Evolutionary conservation across 352 stramenopile species (phyloP), one percentile per base, ranked within the genome.

Genomic region (Phytophthora boehmeriae): DNA sequence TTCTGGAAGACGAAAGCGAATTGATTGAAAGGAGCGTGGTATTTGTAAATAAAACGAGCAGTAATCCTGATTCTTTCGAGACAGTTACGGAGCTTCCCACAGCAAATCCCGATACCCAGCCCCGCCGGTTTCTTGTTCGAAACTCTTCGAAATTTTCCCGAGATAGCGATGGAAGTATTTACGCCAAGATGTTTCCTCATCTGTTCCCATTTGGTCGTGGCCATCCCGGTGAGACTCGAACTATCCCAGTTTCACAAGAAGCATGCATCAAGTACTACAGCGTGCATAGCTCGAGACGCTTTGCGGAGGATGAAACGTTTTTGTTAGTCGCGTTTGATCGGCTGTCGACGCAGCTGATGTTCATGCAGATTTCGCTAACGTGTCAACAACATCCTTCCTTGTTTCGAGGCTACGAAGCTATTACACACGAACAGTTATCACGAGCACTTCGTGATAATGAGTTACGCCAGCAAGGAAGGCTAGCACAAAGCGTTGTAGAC

Each of bases 121-220:
- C 35, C 13, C n/a, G 35, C 35, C 16, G 28, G 6, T 57, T 49
- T 49, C 23, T 57, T 19, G 38, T 48, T 1, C 49, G 25, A 14
- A 28, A 57, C 11, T 57, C 49, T 11, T 57, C 38, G 4, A 57
- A 3, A 2, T 48, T 57, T 47, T n/a, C 35, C 27, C 16, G 14
- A 14, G 49, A 48, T n/a, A 19, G 10, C n/a, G 49, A 57, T 8
- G 49, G 49, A 28, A 28, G n/a, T 9, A 57, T 57, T 38, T 48
- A 48, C 8, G 25, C 35, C 1, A 57, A 57, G 23, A 53, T 60
- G 42, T 60, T 60, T 38, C 53, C 42, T n/a, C 53, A 60, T 35
- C 11, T 52, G 6, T 44, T 59, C 28, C 41, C 42, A 13, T 60
- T 28, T 13, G 53, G 53, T 1, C 19, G 30, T 4, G 41, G 42